Conservation (phyloP, 768 basidiomycete species). For the Russula sp. region DNA sequence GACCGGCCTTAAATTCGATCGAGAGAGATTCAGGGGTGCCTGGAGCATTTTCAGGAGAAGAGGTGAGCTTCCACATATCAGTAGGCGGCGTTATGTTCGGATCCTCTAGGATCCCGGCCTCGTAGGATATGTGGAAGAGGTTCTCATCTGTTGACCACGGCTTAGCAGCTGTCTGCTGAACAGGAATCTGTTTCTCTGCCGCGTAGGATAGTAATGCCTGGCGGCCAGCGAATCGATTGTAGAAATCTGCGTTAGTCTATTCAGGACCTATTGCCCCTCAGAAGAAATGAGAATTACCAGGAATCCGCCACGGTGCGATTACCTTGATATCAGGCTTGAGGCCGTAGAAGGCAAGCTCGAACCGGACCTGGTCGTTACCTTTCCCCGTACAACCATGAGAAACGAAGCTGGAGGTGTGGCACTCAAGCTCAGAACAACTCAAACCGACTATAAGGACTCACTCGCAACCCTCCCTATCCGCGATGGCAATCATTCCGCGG, state of each 20-base stretch:
- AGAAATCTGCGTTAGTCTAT: constrained; percentile 58
- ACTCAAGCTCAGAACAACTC: neutral
- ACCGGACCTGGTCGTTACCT: constrained; percentile 99
- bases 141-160: constrained; percentile 99
- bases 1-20: constrained; percentile 81
- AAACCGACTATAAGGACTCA: constrained; percentile 35
- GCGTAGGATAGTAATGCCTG: constrained; percentile 90
- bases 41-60: constrained; percentile 76
- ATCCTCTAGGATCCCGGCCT: constrained; percentile 97
- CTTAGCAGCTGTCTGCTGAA: constrained; percentile 90
- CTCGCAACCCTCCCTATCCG: constrained; percentile 92
- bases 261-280: neutral
- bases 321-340: constrained; percentile 98
- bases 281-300: constrained; percentile 42
- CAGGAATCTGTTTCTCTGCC: constrained; percentile 80
- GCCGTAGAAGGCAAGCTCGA: constrained; percentile 98
- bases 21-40: constrained; percentile 65
- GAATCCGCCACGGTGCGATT: constrained; percentile 95
- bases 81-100: constrained; percentile 87
- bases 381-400: constrained; percentile 99
- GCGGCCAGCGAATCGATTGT: constrained; percentile 94
- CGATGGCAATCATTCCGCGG: constrained; percentile 94
- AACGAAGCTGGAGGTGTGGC: constrained; percentile 56
- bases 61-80: constrained; percentile 99
- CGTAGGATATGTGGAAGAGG: constrained; percentile 99